Conservation (phyloP, 768 basidiomycete genomes). For the Psilocybe sp. region DNA sequence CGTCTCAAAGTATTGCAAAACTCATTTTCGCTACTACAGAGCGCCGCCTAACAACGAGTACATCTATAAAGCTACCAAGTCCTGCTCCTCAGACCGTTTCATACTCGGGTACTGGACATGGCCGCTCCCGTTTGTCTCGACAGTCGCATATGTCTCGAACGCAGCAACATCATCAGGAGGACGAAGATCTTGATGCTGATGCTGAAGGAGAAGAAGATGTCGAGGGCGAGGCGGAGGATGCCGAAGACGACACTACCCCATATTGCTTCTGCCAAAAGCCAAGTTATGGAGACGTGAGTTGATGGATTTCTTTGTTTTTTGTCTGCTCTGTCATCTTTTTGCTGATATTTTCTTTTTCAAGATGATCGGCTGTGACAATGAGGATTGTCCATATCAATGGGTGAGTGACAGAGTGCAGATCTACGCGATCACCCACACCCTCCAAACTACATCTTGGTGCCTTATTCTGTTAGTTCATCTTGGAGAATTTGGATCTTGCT, state of each 20-base stretch:
- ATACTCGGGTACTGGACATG: constrained; percentile 17
- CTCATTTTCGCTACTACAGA: constrained; percentile 20
- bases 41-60: constrained; percentile 29
- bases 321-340: neutral
- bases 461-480: neutral
- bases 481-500: neutral
- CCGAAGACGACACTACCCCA: constrained; percentile 31
- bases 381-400: constrained; percentile 70
- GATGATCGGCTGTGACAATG: constrained; percentile 77
- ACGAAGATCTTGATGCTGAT: constrained; percentile 32
- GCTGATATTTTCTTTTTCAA: constrained; percentile 13
- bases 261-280: constrained; percentile 43
- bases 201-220: constrained; percentile 40
- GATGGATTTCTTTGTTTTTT: constrained; percentile 1
- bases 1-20: neutral
- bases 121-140: constrained; percentile 34
- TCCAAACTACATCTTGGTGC: neutral
- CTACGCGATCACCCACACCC: neutral
- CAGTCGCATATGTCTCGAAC: constrained; percentile 24
- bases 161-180: constrained; percentile 6
- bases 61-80: constrained; percentile 36
- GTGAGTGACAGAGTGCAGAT: constrained; percentile 32
- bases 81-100: constrained; percentile 23
- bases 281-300: constrained; percentile 38
- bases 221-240: constrained; percentile 34